phyloP scores from a whole-genome alignment of 1,139 yeast genomes.

The Yamadazyma aaseri region DNA sequence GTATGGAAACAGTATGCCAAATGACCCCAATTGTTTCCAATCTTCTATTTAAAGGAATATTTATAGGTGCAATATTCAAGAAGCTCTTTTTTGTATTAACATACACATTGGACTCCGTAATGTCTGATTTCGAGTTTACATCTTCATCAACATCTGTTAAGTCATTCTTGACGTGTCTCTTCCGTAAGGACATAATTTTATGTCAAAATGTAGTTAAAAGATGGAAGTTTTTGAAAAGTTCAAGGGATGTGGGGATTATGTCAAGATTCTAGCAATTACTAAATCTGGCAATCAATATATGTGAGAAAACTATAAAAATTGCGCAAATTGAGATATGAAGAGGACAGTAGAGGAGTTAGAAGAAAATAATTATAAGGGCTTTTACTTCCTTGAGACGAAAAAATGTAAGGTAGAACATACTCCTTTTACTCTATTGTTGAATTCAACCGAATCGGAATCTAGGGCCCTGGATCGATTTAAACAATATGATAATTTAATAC shows the following conservation, averaged over 20 bases:
- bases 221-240: slow-evolving; percentile 1
- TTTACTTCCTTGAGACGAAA: slow-evolving; percentile 9
- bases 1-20: slow-evolving; percentile 76
- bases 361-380: slow-evolving; percentile 10
- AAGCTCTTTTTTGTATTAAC: slow-evolving; percentile 6
- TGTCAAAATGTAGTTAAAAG: neutral
- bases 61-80: slow-evolving; percentile 49
- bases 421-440: slow-evolving; percentile 14
- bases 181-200: slow-evolving; percentile 6
- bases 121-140: neutral
- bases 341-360: slow-evolving; percentile 10
- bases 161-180: slow-evolving; percentile 3
- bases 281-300: neutral
- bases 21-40: slow-evolving; percentile 70
- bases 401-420: slow-evolving; percentile 16
- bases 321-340: slow-evolving; percentile 7
- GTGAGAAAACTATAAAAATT: slow-evolving; percentile 1
- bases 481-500: neutral
- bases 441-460: neutral
- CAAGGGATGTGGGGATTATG: slow-evolving; percentile 5
- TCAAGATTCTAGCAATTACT: neutral
- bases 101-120: neutral
- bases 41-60: slow-evolving; percentile 57
- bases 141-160: slow-evolving; percentile 1
- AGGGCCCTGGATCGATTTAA: neutral